A percentile compares a stretch with the other conserved stretches of the same genome.
phyloP scores from a whole-genome alignment of 345 rosid genomes.

The Hibiscus trionum region DNA sequence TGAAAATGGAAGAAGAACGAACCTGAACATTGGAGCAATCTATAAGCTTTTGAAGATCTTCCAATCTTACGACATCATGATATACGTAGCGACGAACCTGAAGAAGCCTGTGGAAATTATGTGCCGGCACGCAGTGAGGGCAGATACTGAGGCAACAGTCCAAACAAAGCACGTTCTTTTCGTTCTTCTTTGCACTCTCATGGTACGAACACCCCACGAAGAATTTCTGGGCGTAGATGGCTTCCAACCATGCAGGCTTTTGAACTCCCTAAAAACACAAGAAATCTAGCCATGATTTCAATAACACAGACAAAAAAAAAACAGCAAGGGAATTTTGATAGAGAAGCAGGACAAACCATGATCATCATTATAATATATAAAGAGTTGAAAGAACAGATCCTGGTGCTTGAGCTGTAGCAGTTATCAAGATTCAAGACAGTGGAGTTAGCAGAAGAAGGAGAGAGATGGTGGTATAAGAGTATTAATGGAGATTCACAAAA shows the following conservation, averaged over 20 bases:
- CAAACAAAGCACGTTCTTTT: slow-evolving; percentile 79
- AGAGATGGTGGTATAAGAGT: slow-evolving; percentile 31
- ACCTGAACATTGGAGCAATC: slow-evolving; percentile 97
- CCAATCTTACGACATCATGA: slow-evolving; percentile 89
- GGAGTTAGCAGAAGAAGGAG: slow-evolving; percentile 18
- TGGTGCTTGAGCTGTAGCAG: too few species aligned
- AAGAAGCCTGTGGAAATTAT: slow-evolving; percentile 78
- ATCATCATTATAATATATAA: slow-evolving; percentile 18
- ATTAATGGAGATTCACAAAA: slow-evolving; percentile 51
- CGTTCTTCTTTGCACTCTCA: slow-evolving; percentile 81
- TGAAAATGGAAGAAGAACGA: too few species aligned
- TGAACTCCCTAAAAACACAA: slow-evolving; percentile 49
- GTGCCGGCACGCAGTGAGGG: slow-evolving; percentile 85
- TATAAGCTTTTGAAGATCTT: slow-evolving; percentile 80
- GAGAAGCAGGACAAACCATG: slow-evolving; percentile 42
- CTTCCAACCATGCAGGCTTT: slow-evolving; percentile 92
- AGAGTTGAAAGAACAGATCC: not conserved
- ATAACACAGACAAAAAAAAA: not conserved
- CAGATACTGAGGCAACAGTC: slow-evolving; percentile 89
- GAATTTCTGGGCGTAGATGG: slow-evolving; percentile 71
- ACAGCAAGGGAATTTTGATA: not conserved
- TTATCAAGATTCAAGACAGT: too few species aligned
- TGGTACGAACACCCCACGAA: slow-evolving; percentile 71
- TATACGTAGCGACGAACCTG: slow-evolving; percentile 94
- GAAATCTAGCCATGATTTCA: not conserved